Evolutionary conservation across 164 flowering plant species (phyloP), one percentile per base, ranked within the genome.

Genomic region (Tetracentron sinense): DNA sequence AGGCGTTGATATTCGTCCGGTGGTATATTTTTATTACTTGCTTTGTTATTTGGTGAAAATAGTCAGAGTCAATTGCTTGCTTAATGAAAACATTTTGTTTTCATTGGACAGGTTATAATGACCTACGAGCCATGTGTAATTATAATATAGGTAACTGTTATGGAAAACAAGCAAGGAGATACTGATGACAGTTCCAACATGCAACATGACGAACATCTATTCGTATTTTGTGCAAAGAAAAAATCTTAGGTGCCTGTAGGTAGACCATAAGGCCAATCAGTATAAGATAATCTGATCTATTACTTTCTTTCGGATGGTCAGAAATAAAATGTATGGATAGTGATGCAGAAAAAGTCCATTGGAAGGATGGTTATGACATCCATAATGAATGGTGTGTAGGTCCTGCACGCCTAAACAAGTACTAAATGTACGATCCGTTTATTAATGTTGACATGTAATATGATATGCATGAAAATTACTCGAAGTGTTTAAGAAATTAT

Each of bases 1-100:
- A 65, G 97, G 95, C 60, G 77, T 71, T 66, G 95, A 94, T 67
- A 94, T 94, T 69, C 92, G 99, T 48, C 93, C 93, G 48, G 93
- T 94, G 96, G 97, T 94, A 88, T 54, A 23, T 56, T 7, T 51
- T 54, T 38, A 33, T 46, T 21, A 23, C 47, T 23, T 27, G 1
- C 14, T 42, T 8, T 7, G 10, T 38, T 53, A 28, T 28, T 53
- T 29, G 21, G 16, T 54, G n/a, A 52, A 7, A 25, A 10, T 52
- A 62, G 44, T 38, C 12, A 27, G 31, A 15, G 29, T 42, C 54
- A 57, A 46, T 8, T 55, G 29, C 2, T 14, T 8, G 8, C 44
- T 38, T 38, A 38, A 38, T 10, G 14, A 10, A 38, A 38, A 38
- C 14, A 16, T 38, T 1, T 38, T 16, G 44, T 4, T 38, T 1